Evolutionary conservation across 208 protist species (phyloP), one percentile per base, ranked within the genome.

Genomic region (Crithidia thermophila): DNA sequence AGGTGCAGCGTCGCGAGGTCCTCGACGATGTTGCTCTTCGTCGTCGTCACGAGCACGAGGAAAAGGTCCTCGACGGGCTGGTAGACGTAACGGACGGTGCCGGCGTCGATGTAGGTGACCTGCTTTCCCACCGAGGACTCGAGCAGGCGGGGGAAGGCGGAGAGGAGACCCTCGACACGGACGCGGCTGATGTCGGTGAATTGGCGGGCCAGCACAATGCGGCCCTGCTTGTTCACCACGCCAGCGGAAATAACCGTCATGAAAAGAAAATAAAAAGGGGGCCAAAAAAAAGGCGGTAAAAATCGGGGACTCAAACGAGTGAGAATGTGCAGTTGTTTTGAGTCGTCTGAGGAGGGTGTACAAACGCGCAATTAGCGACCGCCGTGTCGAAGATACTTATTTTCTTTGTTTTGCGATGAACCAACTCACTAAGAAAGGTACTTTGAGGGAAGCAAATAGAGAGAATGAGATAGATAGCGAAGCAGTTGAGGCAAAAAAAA

Each of bases 101-200:
- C 98, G 1, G 98, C 98, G 67, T 99, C 98, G 21, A 99, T 94
- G 79, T 97, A 99, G 1, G 98, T 99, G 57, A 98, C 96, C 77
- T 99, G 97, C 67, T 93, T 92, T 30, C 20, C 70, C 49, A 66
- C 60, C 5, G 53, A 84, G 18, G 81, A 77, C 74, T 93, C 87
- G 43, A 98, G 87, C 3, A 99, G 91, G 61, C 98, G 98, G 13
- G 98, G 97, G 49, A 99, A 99, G 31, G 98, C 97, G 21, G 97
- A 97, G 21, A 99, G 83, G 21, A 99, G 87, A 7, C 98, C 98
- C 73, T 99, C 98, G 25, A 99, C 90, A 52, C 98, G 88, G 51
- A 98, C 91, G 27, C 98, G 89, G 23, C 79, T 93, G 67, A 99
- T 98, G 36, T 99, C 98, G 46, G 96, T 93, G 68, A 98, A 99